Evolutionary conservation across 495 filamentous ascomycete species (phyloP), one percentile per base, ranked within the genome.

Genomic region (Extremus antarcticus): DNA sequence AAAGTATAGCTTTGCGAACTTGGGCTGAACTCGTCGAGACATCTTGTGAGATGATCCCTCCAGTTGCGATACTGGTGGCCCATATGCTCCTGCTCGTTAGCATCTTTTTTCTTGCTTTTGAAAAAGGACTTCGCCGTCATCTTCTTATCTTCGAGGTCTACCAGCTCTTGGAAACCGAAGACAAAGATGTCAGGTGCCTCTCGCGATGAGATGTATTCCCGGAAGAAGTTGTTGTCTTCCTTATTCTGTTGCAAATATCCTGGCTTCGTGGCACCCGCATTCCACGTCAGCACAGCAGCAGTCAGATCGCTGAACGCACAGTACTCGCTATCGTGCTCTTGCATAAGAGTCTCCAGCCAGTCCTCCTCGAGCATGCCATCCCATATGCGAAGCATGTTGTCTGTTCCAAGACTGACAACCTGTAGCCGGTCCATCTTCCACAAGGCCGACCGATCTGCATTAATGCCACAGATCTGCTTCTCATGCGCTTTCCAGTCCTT

Each of bases 81-180:
- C 88, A 97, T 96, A 58, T 89, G 85, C 65, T 96, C 90, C 60
- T 90, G 87, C 58, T 91, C 88, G 0, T 84, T 73, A 16, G 82
- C 79, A 53, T 94, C 88, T 64, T 94, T 95, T 74, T 95, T 95
- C 70, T 94, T 97, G 62, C 74, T 71, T 48, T 72, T 74, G 58
- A 78, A 76, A 39, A 78, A 66, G 48, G 62, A 73, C 59, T 74
- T 95, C n/a, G 92, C 92, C 52, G 90, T 96, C 56, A 92, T 83
- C 59, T 87, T 94, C 73, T 95, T 98, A 66, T 97, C 88, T 64
- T 98, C 92, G 15, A 98, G 73, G 63, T 98, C 94, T 13, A 98
- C 91, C 9, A 98, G 76, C 67, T 98, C 92, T 66, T 98, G 92
- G 67, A 98, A 98, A 10, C 92, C 92, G 76, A 97, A 98, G 2